A percentile compares a stretch with the other conserved stretches of the same genome.
Conservation (phyloP, 2,329 filamentous ascomycete genomes). For the Shiraia bambusicola region DNA sequence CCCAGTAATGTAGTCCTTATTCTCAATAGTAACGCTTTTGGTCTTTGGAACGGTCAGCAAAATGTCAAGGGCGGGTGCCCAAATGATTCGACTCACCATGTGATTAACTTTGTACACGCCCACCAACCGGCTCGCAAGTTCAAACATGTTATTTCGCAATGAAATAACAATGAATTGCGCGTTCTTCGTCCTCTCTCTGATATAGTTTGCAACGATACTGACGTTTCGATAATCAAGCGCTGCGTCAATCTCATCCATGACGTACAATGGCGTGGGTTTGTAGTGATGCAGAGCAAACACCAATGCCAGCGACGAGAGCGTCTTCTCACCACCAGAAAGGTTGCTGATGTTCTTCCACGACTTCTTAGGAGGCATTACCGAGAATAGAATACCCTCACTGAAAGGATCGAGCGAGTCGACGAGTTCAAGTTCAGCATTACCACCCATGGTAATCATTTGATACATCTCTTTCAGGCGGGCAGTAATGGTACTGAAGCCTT, state of each 20-base stretch:
- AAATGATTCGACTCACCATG: constrained; percentile 59
- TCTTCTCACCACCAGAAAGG: constrained; percentile 95
- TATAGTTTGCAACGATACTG: constrained; percentile 96
- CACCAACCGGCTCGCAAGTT: constrained; percentile 90
- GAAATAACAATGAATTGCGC: constrained; percentile 99
- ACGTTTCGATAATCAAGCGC: constrained; percentile 98
- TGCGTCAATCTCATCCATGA: constrained; percentile 99
- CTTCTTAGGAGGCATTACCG: constrained; percentile 99
- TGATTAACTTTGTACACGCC: constrained; percentile 99
- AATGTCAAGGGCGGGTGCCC: background rate
- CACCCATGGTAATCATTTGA: constrained; percentile 99
- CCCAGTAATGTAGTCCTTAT: constrained; percentile 48
- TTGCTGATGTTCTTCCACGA: constrained; percentile 99
- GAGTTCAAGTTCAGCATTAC: constrained; percentile 94
- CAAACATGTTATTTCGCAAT: constrained; percentile 98
- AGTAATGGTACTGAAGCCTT: constrained; percentile 92
- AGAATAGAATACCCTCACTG: constrained; percentile 94
- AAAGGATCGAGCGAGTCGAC: constrained; percentile 96
- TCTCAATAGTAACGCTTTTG: constrained; percentile 56
- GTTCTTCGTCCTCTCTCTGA: constrained; percentile 98
- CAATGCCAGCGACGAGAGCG: constrained; percentile 83
- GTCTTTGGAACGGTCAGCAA: constrained; percentile 44
- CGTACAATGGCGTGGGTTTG: constrained; percentile 94
- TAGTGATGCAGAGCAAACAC: constrained; percentile 99
- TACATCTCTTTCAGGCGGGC: constrained; percentile 98